Conservation (phyloP, 2,329 filamentous ascomycete species). For the Arthrinium phaeospermum region DNA sequence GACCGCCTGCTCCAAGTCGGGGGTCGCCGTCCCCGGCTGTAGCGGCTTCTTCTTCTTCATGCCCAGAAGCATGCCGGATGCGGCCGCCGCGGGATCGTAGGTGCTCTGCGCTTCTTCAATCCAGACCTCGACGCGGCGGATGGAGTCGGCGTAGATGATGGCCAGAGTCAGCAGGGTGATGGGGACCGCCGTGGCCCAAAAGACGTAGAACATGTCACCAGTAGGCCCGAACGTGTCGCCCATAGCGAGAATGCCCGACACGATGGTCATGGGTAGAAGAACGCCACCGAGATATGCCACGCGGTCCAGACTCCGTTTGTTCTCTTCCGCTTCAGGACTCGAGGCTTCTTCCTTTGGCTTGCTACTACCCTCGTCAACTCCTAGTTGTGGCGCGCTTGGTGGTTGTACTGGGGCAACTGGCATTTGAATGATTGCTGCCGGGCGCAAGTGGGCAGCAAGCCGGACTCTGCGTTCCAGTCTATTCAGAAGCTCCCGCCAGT, state of each 20-base stretch:
- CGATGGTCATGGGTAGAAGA: slow-evolving; percentile 53
- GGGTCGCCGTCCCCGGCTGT: not conserved
- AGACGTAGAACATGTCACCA: slow-evolving; percentile 52
- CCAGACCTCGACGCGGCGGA: slow-evolving; percentile 53
- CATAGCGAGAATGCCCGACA: slow-evolving; percentile 55
- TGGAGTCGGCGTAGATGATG: slow-evolving; percentile 55
- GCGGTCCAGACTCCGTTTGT: slow-evolving; percentile 50
- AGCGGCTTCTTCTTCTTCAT: not conserved
- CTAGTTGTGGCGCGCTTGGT: not conserved
- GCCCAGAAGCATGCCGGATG: not conserved
- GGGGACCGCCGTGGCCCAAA: slow-evolving; percentile 51
- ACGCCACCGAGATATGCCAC: slow-evolving; percentile 57
- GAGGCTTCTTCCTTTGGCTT: not conserved
- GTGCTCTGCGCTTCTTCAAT: slow-evolving; percentile 40
- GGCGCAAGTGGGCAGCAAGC: slow-evolving; percentile 31
- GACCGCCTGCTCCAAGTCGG: slow-evolving; percentile 28
- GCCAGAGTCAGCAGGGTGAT: slow-evolving; percentile 45
- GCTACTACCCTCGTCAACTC: not conserved
- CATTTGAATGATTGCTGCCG: slow-evolving; percentile 22
- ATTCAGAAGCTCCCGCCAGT: slow-evolving; percentile 41
- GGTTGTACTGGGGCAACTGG: slow-evolving; percentile 13
- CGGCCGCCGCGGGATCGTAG: not conserved
- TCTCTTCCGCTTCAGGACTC: slow-evolving; percentile 33
- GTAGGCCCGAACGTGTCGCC: slow-evolving; percentile 50
- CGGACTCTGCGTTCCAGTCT: slow-evolving; percentile 36